Conservation (phyloP, 1,139 yeast species). For the Saccharomyces hybrid region DNA sequence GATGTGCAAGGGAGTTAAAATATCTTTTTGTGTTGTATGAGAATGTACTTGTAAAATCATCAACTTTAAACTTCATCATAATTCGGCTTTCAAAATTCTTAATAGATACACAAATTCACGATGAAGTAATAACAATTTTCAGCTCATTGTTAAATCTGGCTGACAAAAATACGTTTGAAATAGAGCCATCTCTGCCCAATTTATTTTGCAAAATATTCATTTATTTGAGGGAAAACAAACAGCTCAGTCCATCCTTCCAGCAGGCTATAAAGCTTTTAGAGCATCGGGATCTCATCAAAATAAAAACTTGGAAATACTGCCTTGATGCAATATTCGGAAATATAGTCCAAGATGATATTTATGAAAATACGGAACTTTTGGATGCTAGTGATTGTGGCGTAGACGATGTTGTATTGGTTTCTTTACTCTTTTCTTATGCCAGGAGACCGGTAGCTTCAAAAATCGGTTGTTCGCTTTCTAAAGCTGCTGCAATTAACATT, state of each 20-base stretch:
- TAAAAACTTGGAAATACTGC: background rate
- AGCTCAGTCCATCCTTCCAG: background rate
- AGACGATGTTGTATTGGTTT: constrained; percentile 7
- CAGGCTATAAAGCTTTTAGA: background rate
- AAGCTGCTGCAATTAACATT: background rate
- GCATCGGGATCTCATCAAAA: background rate
- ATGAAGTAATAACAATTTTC: background rate
- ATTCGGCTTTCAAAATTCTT: constrained; percentile 2
- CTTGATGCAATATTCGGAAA: background rate
- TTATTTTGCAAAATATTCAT: background rate
- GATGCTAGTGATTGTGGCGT: background rate
- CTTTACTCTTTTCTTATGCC: constrained; percentile 10
- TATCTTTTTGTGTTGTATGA: constrained; percentile 14
- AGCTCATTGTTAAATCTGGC: background rate
- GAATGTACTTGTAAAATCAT: constrained; percentile 2
- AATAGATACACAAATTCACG: background rate
- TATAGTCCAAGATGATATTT: background rate
- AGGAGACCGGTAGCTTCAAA: background rate
- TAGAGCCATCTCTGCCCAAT: background rate
- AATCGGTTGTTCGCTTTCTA: background rate
- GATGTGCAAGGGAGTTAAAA: constrained; percentile 14
- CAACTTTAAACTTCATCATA: background rate
- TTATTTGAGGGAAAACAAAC: background rate
- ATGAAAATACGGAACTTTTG: background rate
- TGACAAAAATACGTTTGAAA: background rate